phyloP scores from a whole-genome alignment of 352 stramenopile species.

The Phytophthora ramorum region DNA sequence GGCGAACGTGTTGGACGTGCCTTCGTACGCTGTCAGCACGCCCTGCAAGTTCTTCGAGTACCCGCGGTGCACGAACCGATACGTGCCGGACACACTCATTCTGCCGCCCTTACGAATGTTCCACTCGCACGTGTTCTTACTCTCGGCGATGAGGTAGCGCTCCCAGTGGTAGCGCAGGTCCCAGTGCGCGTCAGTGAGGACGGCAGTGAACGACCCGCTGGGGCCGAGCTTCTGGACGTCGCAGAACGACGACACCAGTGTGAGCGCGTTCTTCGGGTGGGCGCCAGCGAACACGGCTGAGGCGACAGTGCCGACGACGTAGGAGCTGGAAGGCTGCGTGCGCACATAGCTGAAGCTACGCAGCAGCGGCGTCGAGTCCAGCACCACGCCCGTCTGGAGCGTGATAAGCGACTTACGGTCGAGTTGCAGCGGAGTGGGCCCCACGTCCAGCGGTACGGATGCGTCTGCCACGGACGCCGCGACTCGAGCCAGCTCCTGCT shows the following conservation, averaged over 20 bases:
- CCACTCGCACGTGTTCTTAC: conserved; percentile 57
- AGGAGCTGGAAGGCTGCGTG: conserved; percentile 30
- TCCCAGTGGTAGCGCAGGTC: conserved; percentile 56
- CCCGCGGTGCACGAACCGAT: conserved; percentile 55
- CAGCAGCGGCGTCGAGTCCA: conserved; percentile 34
- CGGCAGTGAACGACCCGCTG: conserved; percentile 24
- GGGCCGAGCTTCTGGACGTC: conserved; percentile 46
- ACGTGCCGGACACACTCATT: conserved; percentile 43
- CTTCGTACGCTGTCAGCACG: conserved; percentile 36
- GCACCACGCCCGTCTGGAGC: conserved; percentile 43
- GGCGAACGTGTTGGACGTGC: conserved; percentile 36
- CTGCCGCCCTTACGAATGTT: conserved; percentile 38
- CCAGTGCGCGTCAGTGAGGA: conserved; percentile 63
- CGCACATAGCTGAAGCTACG: conserved; percentile 38
- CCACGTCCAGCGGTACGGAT: conserved; percentile 32
- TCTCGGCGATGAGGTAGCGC: conserved; percentile 36
- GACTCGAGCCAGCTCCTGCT: conserved; percentile 61
- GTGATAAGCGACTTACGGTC: conserved; percentile 41
- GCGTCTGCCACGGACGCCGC: conserved; percentile 35
- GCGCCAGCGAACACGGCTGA: conserved; percentile 50
- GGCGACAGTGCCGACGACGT: conserved; percentile 40
- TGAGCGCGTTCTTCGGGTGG: conserved; percentile 56
- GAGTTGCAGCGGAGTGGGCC: conserved; percentile 44
- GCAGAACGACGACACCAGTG: conserved; percentile 50
- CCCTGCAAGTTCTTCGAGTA: conserved; percentile 48